Conservation (phyloP, 768 basidiomycete species). For the Daedaleopsis nitida region DNA sequence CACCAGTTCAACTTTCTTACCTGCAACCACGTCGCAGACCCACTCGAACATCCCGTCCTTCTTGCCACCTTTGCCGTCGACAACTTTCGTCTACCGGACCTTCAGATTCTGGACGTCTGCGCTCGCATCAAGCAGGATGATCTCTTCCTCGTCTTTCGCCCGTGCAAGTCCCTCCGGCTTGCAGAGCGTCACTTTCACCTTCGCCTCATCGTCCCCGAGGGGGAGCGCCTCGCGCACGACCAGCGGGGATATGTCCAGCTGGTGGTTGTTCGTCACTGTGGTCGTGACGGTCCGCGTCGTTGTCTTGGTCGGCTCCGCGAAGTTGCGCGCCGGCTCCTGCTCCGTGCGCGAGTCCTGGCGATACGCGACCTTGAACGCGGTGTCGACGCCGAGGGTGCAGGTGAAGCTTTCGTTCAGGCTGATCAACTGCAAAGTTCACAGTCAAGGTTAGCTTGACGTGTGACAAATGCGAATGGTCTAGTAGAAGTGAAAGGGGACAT, state of each 20-base stretch:
- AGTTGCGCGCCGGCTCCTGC: constrained; percentile 41
- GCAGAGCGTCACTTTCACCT: constrained; percentile 46
- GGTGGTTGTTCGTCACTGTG: constrained; percentile 49
- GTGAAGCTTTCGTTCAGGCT: constrained; percentile 51
- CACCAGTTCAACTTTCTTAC: constrained; percentile 44
- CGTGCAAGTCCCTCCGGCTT: constrained; percentile 50
- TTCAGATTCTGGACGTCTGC: constrained; percentile 33
- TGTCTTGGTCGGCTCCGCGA: constrained; percentile 45
- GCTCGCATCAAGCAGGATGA: constrained; percentile 42
- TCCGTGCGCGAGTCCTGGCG: constrained; percentile 40
- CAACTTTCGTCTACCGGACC: constrained; percentile 39
- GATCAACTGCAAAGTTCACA: constrained; percentile 33
- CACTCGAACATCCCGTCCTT: constrained; percentile 62
- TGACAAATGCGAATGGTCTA: background rate
- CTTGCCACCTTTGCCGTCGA: constrained; percentile 49
- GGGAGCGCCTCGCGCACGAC: constrained; percentile 50
- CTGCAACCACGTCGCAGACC: constrained; percentile 46
- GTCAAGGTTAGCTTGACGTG: background rate
- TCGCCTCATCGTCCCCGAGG: constrained; percentile 39
- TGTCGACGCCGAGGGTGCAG: constrained; percentile 52
- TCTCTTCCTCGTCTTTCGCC: constrained; percentile 42
- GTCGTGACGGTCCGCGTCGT: constrained; percentile 44
- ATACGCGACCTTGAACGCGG: constrained; percentile 39
- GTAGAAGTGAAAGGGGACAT: constrained; percentile 21
- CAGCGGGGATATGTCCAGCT: constrained; percentile 45